Evolutionary conservation across 176 grass and related monocot species (phyloP).

Genomic region (Eleusine coracana): DNA sequence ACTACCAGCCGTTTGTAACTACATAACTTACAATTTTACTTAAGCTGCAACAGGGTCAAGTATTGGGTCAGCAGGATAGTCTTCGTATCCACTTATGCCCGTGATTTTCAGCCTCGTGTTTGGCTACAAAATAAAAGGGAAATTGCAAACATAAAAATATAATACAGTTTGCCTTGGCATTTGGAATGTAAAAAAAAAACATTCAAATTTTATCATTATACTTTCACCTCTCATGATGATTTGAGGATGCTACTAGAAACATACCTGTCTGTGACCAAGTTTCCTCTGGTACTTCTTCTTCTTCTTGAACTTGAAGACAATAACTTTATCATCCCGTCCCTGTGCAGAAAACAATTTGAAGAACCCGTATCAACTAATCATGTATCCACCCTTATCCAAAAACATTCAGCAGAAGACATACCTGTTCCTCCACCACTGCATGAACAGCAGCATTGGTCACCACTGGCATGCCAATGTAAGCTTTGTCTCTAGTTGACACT

Average conservation of each 20-base stretch:
- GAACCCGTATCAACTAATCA: slow-evolving; percentile 25
- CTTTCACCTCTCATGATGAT: slow-evolving; percentile 11
- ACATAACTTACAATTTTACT: slow-evolving; percentile 45
- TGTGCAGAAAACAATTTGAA: slow-evolving; percentile 44
- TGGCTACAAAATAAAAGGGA: slow-evolving; percentile 60
- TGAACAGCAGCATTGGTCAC: slow-evolving; percentile 99
- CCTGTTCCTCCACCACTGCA: slow-evolving; percentile 86
- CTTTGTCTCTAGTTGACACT: slow-evolving; percentile 85
- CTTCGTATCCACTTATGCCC: slow-evolving; percentile 89
- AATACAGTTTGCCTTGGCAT: neutral
- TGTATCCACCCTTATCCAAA: neutral
- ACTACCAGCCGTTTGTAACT: slow-evolving; percentile 52
- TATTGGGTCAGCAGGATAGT: slow-evolving; percentile 75
- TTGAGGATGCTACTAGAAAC: neutral
- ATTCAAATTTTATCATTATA: neutral
- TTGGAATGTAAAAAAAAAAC: neutral
- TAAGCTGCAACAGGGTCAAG: slow-evolving; percentile 51
- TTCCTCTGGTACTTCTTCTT: slow-evolving; percentile 98
- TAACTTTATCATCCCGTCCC: slow-evolving; percentile 87
- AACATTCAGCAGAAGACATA: slow-evolving; percentile 7
- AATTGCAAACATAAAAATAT: neutral
- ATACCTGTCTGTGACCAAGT: slow-evolving; percentile 88
- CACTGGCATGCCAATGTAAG: slow-evolving; percentile 91
- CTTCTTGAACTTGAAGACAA: slow-evolving; percentile 86
- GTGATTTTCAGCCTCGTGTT: slow-evolving; percentile 80